Evolutionary conservation across 2,329 filamentous ascomycete species (phyloP).

Genomic region (Eutypa lata): DNA sequence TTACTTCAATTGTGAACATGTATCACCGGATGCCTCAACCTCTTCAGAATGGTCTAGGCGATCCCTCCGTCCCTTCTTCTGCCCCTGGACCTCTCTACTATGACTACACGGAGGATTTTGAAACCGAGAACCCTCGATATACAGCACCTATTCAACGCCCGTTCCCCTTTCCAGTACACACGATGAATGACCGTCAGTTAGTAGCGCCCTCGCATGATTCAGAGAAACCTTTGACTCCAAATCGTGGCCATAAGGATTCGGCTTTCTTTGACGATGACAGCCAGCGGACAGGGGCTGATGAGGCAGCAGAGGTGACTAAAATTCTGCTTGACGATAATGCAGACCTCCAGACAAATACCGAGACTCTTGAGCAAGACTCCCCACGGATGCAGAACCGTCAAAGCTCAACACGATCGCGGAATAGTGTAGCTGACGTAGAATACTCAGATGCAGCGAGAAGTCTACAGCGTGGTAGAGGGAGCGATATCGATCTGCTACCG

Average conservation of each 20-base stretch:
- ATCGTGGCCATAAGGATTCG: conserved; percentile 21
- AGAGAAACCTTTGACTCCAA: conserved; percentile 19
- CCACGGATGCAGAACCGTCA: conserved; percentile 2
- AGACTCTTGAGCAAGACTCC: conserved; percentile 4
- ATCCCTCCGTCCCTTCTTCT: conserved; percentile 15
- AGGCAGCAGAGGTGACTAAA: background rate
- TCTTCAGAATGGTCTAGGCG: conserved; percentile 18
- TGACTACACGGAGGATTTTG: conserved; percentile 52
- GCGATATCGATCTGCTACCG: conserved; percentile 29
- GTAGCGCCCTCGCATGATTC: conserved; percentile 18
- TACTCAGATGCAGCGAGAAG: conserved; percentile 2
- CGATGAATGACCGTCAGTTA: conserved; percentile 15
- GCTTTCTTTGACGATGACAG: conserved; percentile 20
- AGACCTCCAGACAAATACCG: conserved; percentile 1
- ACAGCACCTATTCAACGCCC: conserved; percentile 15
- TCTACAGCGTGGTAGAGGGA: conserved; percentile 14
- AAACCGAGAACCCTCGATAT: conserved; percentile 24
- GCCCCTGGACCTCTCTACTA: conserved; percentile 39
- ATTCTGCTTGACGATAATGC: background rate
- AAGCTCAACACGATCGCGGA: conserved; percentile 13
- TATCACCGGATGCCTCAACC: conserved; percentile 32
- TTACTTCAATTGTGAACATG: conserved; percentile 50
- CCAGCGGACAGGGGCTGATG: conserved; percentile 2
- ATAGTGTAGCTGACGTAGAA: conserved; percentile 10
- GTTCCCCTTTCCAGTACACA: conserved; percentile 16